A percentile compares a stretch with the other conserved stretches of the same genome.
Conservation (phyloP, 225 moss, liverwort and hornwort genomes). For the Straminergon stramineum region DNA sequence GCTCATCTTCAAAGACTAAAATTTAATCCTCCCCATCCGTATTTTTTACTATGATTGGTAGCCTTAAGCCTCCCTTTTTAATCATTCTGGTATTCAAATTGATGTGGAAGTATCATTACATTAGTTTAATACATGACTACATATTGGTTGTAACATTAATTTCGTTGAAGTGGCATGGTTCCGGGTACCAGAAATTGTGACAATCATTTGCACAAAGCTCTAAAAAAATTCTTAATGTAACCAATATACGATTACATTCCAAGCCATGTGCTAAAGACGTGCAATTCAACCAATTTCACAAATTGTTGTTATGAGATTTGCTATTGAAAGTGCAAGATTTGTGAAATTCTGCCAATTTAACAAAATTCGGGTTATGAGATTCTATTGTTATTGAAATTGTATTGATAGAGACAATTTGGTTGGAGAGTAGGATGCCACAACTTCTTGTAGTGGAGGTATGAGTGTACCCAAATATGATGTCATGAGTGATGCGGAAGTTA, state of each 20-base stretch:
- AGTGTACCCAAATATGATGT: neutral
- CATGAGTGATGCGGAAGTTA: neutral
- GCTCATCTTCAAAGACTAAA: neutral
- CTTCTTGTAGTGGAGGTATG: neutral
- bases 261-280: fast-evolving
- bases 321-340: neutral
- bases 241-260: too few species aligned
- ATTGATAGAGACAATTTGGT: neutral
- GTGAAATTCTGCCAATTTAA: neutral
- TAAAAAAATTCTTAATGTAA: neutral
- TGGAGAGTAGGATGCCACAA: neutral
- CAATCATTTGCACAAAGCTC: neutral
- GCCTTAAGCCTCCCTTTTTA: neutral
- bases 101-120: neutral
- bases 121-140: too few species aligned
- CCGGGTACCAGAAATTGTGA: neutral
- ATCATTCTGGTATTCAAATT: neutral
- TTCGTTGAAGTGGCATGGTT: neutral
- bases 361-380: neutral
- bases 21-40: neutral
- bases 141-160: too few species aligned
- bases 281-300: neutral
- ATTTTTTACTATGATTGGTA: neutral
- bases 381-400: neutral
- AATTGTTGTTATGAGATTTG: neutral